Evolutionary conservation across 768 basidiomycete genomes (phyloP).

Genomic region (Calocybe indica): DNA sequence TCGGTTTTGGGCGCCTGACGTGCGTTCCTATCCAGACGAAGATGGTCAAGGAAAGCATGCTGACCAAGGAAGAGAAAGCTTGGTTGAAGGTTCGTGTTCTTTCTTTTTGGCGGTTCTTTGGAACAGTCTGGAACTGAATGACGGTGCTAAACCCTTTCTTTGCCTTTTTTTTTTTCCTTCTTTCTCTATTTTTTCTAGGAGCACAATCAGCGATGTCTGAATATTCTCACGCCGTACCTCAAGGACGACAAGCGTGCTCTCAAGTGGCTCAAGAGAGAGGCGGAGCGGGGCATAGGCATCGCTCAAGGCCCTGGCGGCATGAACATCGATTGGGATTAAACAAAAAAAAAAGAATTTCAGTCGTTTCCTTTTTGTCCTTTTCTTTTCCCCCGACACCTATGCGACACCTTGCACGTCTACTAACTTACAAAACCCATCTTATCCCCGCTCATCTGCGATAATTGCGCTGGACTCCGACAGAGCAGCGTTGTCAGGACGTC

Average conservation of each 20-base stretch:
- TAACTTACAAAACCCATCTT: background rate
- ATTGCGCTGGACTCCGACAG: background rate
- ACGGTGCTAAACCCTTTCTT: no score
- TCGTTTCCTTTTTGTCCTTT: conserved; percentile 1
- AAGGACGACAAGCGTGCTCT: conserved; percentile 76
- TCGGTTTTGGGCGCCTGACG: conserved; percentile 88
- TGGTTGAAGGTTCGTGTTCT: conserved; percentile 71
- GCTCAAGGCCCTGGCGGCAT: conserved; percentile 65
- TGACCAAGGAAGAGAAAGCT: conserved; percentile 77
- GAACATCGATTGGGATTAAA: conserved; percentile 77
- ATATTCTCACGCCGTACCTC: conserved; percentile 57
- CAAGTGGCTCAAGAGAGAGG: conserved; percentile 76
- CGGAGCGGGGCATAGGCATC: conserved; percentile 70
- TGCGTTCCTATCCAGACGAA: conserved; percentile 91
- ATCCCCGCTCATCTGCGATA: background rate
- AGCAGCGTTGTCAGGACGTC: conserved; percentile 1
- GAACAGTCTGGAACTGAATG: no score
- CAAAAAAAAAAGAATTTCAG: conserved; percentile 8
- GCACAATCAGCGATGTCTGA: conserved; percentile 72
- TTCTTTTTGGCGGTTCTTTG: no score
- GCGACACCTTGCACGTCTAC: conserved; percentile 3
- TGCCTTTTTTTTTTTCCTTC: background rate
- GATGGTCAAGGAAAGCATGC: conserved; percentile 81
- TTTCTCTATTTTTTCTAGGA: conserved; percentile 34
- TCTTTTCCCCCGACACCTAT: background rate